Evolutionary conservation across 2,329 filamentous ascomycete species (phyloP).

Genomic region (Cadophora luteo-olivacea): DNA sequence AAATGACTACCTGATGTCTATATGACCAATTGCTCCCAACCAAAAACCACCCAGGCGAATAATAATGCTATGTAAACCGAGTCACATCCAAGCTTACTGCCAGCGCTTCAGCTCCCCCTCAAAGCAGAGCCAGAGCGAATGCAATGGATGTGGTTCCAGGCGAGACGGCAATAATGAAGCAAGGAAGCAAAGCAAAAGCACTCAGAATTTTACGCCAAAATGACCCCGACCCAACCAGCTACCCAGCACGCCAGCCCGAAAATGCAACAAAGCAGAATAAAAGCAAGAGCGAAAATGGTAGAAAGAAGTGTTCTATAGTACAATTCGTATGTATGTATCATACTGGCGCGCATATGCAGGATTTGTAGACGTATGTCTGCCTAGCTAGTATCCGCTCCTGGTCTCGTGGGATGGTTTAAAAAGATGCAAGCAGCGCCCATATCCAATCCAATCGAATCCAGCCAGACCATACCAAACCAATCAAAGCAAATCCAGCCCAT

Average conservation of each 20-base stretch:
- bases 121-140: no score
- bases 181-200: background rate
- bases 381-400: background rate
- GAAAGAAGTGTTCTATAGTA: background rate
- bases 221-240: background rate
- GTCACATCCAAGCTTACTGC: background rate
- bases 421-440: no score
- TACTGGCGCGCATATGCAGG: background rate
- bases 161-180: background rate
- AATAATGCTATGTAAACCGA: background rate
- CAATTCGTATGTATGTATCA: conserved; percentile 4
- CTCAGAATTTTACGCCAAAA: background rate
- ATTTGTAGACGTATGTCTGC: background rate
- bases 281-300: background rate
- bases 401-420: background rate
- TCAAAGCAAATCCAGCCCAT: background rate
- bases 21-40: background rate
- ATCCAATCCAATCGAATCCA: background rate
- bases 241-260: background rate
- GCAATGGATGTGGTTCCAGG: no score
- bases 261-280: background rate
- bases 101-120: no score
- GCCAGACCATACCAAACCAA: background rate
- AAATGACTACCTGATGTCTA: background rate
- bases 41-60: background rate